Percentiles rank a stretch among this genome's conserved stretches.
phyloP scores from a whole-genome alignment of 1,139 yeast species.

The Saccharomyces hybrid region DNA sequence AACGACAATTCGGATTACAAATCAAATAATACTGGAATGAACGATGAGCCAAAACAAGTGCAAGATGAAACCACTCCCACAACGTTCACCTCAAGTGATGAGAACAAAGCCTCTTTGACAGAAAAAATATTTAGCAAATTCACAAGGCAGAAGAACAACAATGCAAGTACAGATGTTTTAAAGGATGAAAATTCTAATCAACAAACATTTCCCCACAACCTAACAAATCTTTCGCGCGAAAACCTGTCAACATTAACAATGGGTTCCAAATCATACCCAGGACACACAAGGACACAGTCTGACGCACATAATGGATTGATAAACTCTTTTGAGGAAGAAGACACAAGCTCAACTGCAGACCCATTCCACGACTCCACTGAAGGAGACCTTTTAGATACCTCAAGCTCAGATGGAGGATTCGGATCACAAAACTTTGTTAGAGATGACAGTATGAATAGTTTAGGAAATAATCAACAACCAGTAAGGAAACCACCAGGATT shows the following conservation, averaged over 20 bases:
- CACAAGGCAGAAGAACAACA: slow-evolving; percentile 13
- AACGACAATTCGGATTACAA: slow-evolving; percentile 38
- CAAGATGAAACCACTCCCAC: background rate
- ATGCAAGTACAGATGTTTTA: slow-evolving; percentile 2
- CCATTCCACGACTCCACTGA: background rate
- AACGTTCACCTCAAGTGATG: slow-evolving; percentile 1
- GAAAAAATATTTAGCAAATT: slow-evolving; percentile 18
- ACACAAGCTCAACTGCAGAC: background rate
- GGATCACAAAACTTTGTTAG: background rate
- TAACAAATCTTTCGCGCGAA: background rate
- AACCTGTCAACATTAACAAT: background rate
- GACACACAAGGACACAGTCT: slow-evolving; percentile 15
- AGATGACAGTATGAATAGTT: background rate
- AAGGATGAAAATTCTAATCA: background rate
- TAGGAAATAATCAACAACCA: background rate
- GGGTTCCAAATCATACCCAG: background rate
- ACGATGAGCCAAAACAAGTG: background rate
- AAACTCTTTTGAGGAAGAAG: slow-evolving; percentile 7
- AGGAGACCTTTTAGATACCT: background rate
- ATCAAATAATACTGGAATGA: slow-evolving; percentile 10
- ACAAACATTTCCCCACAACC: background rate
- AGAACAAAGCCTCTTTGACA: slow-evolving; percentile 10
- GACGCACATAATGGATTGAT: slow-evolving; percentile 16
- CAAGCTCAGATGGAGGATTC: background rate
- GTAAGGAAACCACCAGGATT: background rate